Evolutionary conservation across 208 protist genomes (phyloP).

Genomic region (Acanthamoeba lenticulata): DNA sequence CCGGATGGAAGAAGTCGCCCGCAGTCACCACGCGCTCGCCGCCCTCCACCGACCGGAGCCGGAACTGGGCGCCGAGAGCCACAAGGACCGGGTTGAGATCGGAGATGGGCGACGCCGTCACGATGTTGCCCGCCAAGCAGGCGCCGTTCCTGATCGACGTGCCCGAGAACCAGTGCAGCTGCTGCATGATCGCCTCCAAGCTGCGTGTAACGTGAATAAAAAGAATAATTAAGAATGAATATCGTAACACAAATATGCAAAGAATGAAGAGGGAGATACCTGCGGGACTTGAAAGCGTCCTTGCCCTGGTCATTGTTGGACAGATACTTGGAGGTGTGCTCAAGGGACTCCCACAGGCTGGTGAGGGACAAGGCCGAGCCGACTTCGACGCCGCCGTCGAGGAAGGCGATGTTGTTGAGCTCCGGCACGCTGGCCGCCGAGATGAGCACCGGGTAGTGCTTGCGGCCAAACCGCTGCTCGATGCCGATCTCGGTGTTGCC

Average conservation of each 20-base stretch:
- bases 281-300: constrained; percentile 8
- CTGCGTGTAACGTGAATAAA: not conserved
- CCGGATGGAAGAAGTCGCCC: constrained; percentile 79
- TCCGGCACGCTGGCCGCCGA: constrained; percentile 78
- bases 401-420: constrained; percentile 68
- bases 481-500: constrained; percentile 89
- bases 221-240: not conserved
- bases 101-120: constrained; percentile 88
- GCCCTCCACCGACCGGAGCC: not conserved
- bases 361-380: constrained; percentile 78
- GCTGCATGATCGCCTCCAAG: constrained; percentile 62
- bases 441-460: constrained; percentile 77
- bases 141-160: constrained; percentile 90
- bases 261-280: not conserved
- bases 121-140: constrained; percentile 90
- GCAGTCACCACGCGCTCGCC: constrained; percentile 63
- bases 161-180: constrained; percentile 84
- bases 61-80: constrained; percentile 68
- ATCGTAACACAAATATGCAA: not conserved
- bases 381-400: constrained; percentile 27
- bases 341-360: constrained; percentile 68
- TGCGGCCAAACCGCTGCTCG: constrained; percentile 83
- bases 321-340: not conserved
- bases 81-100: constrained; percentile 89
- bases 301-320: constrained; percentile 11